Evolutionary conservation across 306 rosid species (phyloP), one percentile per base, ranked within the genome.

Genomic region (Corylus avellana): DNA sequence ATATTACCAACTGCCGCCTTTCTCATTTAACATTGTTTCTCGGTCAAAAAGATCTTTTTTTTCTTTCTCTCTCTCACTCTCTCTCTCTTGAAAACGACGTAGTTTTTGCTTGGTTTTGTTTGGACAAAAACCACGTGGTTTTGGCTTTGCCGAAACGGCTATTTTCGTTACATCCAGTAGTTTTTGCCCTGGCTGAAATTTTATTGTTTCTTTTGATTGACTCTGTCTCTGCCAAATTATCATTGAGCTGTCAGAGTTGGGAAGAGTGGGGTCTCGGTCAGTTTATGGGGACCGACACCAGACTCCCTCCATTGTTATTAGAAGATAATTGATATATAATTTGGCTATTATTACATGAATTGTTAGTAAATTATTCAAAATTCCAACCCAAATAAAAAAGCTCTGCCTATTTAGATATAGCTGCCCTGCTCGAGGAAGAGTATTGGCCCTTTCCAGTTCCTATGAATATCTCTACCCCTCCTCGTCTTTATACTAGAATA

Each of bases 221-320:
- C 13, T 18, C 2, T 79, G 78, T 53, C 76, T 46, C 61, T 77
- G 35, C 12, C 35, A 3, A 32, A 35, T 70, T 32, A 80, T 81
- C 80, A 22, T 79, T 80, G 71, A 67, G 20, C 29, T 80, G 85
- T 82, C 82, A 82, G 91, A 81, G 82, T 54, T 74, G 64, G 75
- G 49, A 82, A 76, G 80, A 80, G 75, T 42, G 46, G 46, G 46
- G 8, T 42, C 46, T 42, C 46, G 1, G 46, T 42, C 46, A 0
- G 46, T 0, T 42, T 42, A 42, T 5, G 35, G 35, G 35, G 2
- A 32, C 35, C 35, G 35, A 32, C 35, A 32, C 35, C 35, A 32
- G 35, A 32, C 35, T 32, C 35, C 35, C 35, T 32, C 35, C 35
- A 32, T 32, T 32, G 35, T 32, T 32, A 32, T 32, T 32, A 32